phyloP scores from a whole-genome alignment of 352 stramenopile species.

The Phytophthora lateralis region DNA sequence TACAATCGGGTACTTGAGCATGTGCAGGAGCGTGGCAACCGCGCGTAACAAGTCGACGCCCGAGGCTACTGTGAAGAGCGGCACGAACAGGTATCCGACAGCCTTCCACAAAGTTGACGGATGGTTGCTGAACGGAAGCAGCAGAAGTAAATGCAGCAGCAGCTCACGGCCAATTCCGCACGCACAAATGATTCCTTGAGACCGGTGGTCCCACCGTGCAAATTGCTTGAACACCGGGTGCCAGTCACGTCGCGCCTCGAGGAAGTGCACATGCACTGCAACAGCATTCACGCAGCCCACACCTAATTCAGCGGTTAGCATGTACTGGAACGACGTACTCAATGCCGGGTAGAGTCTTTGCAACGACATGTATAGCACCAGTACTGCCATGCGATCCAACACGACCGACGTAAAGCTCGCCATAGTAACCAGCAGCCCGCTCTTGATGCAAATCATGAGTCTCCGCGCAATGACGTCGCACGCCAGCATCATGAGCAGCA shows the following conservation, averaged over 20 bases:
- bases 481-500: conserved; percentile 58
- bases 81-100: conserved; percentile 57
- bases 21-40: conserved; percentile 55
- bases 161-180: conserved; percentile 67
- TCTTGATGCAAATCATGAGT: conserved; percentile 75
- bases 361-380: conserved; percentile 67
- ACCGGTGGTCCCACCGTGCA: conserved; percentile 59
- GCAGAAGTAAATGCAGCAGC: conserved; percentile 63
- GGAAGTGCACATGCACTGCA: conserved; percentile 59
- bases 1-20: conserved; percentile 51
- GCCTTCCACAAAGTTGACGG: conserved; percentile 36
- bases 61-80: conserved; percentile 60
- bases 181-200: conserved; percentile 39
- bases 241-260: conserved; percentile 65
- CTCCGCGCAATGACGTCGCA: conserved; percentile 66
- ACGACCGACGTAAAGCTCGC: conserved; percentile 72
- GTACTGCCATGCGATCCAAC: conserved; percentile 65
- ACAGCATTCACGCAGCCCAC: conserved; percentile 56
- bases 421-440: conserved; percentile 70
- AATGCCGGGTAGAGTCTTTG: conserved; percentile 57
- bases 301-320: conserved; percentile 66
- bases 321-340: conserved; percentile 40
- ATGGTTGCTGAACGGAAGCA: conserved; percentile 52
- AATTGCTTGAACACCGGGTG: conserved; percentile 69
- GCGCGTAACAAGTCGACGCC: conserved; percentile 63